These are phyloP conservation scores for Penicillium sp. DNA, from an alignment of 2,329 filamentous ascomycete species.

Conservation along the genomic window DNA sequence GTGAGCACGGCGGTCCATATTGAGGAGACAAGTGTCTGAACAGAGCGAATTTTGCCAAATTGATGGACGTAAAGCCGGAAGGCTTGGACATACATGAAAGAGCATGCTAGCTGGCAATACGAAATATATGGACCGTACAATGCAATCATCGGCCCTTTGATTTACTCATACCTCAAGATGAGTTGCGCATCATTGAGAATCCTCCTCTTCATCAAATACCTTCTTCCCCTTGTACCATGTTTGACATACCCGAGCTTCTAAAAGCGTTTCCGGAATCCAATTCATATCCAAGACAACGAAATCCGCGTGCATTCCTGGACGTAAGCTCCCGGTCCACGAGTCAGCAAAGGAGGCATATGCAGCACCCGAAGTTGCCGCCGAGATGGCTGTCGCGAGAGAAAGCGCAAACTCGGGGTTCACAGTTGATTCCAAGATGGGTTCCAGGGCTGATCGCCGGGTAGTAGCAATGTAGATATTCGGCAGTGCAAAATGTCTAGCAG, in stretches of 20 bases:
- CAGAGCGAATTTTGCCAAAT: not conserved
- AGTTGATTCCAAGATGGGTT: slow-evolving; percentile 34
- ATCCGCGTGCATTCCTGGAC: slow-evolving; percentile 40
- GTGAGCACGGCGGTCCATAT: not conserved
- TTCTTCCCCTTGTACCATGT: slow-evolving; percentile 43
- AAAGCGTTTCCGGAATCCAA: slow-evolving; percentile 37
- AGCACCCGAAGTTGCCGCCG: slow-evolving; percentile 44
- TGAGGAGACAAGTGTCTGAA: not conserved
- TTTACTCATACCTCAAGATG: not conserved
- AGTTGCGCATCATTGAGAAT: not conserved
- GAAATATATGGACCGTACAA: not conserved
- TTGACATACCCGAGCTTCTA: slow-evolving; percentile 39
- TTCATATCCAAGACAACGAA: slow-evolving; percentile 45
- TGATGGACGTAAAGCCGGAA: not conserved
- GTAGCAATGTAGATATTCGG: slow-evolving; percentile 50
- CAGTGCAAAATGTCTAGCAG: slow-evolving; percentile 45
- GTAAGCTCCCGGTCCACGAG: slow-evolving; percentile 37
- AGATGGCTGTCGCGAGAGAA: slow-evolving; percentile 41
- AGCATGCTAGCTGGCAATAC: not conserved
- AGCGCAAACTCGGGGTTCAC: slow-evolving; percentile 45
- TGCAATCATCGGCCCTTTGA: too few species aligned
- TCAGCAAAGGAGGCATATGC: slow-evolving; percentile 48
- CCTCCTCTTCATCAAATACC: not conserved
- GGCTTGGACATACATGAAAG: too few species aligned
- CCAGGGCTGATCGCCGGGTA: slow-evolving; percentile 44